A percentile compares a stretch with the other conserved stretches of the same genome.
Conservation (phyloP, 495 filamentous ascomycete species). For the Aspergillus ellipticus region DNA sequence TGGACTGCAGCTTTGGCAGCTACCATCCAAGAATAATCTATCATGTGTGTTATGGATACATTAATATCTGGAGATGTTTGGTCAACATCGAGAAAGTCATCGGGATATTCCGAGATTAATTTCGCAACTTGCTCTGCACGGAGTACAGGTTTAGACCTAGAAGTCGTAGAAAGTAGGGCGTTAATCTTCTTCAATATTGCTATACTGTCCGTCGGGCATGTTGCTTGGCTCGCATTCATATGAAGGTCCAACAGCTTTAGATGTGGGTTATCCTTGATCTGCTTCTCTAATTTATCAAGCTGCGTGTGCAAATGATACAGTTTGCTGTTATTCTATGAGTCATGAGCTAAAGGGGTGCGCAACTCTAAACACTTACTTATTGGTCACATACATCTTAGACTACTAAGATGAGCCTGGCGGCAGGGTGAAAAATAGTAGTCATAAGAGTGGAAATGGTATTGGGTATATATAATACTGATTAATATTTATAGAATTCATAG, state of each 20-base stretch:
- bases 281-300: conserved; percentile 70
- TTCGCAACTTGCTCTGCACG: conserved; percentile 48
- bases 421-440: too few species aligned
- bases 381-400: conserved; percentile 64
- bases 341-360: background rate
- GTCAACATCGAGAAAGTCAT: conserved; percentile 24
- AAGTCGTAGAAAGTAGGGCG: conserved; percentile 63
- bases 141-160: conserved; percentile 53
- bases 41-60: conserved; percentile 46
- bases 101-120: conserved; percentile 57
- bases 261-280: conserved; percentile 16
- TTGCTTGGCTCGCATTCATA: conserved; percentile 18
- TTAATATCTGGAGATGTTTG: conserved; percentile 10
- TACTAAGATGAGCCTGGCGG: too few species aligned
- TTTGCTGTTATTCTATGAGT: conserved; percentile 54
- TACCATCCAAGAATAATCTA: conserved; percentile 82
- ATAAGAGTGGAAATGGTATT: too few species aligned
- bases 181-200: conserved; percentile 56
- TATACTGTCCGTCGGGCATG: conserved; percentile 17
- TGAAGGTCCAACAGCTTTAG: conserved; percentile 12
- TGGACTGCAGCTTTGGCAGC: conserved; percentile 83
- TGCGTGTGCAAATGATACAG: conserved; percentile 72
- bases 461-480: too few species aligned
- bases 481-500: too few species aligned
- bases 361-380: conserved; percentile 50